Percentiles rank a stretch among this genome's conserved stretches.
Conservation (phyloP, 495 filamentous ascomycete species). For the Trichocladium antarcticum region DNA sequence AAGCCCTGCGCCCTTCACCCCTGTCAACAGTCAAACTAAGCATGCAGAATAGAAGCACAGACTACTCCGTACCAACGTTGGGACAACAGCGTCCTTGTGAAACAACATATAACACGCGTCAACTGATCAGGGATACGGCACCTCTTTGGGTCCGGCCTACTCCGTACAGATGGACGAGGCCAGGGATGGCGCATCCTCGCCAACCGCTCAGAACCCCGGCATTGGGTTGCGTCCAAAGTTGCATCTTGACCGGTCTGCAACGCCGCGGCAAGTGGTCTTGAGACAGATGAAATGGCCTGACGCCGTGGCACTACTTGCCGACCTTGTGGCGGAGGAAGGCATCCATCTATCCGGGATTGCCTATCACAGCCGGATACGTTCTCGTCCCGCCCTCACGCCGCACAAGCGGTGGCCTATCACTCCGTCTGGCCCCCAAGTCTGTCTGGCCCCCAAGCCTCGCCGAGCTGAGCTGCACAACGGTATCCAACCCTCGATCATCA, state of each 20-base stretch:
- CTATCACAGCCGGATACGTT: neutral
- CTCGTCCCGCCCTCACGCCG: neutral
- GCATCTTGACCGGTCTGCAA: slow-evolving; percentile 1
- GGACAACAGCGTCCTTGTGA: neutral
- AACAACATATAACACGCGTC: neutral
- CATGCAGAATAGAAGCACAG: slow-evolving; percentile 8
- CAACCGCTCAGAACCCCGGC: neutral
- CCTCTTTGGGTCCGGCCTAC: too few species aligned
- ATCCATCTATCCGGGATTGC: neutral
- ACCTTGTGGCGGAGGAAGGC: neutral
- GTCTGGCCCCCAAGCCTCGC: neutral
- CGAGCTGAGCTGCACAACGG: neutral
- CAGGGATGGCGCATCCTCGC: too few species aligned
- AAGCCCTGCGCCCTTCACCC: neutral
- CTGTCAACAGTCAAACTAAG: slow-evolving; percentile 1
- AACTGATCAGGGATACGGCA: too few species aligned
- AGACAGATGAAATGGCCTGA: neutral
- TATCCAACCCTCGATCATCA: neutral
- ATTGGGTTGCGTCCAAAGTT: too few species aligned
- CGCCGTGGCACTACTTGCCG: neutral
- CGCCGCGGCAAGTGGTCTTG: neutral
- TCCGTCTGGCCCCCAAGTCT: neutral
- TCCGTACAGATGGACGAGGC: too few species aligned
- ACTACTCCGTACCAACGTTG: neutral
- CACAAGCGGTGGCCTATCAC: neutral